Evolutionary conservation across 2,329 filamentous ascomycete species (phyloP), one percentile per base, ranked within the genome.

Genomic region (Clathrospora elynae): DNA sequence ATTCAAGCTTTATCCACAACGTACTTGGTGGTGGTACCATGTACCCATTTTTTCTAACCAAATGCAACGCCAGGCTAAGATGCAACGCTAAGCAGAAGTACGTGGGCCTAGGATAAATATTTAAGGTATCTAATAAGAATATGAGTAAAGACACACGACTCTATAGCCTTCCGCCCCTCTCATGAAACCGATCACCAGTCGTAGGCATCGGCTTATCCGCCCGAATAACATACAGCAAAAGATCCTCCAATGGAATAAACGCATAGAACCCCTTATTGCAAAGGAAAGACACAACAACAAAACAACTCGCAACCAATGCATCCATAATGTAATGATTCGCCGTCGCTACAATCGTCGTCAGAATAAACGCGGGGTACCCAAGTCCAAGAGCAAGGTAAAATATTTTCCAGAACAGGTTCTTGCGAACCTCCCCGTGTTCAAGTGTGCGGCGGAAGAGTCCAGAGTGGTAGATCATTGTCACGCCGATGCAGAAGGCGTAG

Each of bases 271-370:
- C 51, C 41, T 72, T 70, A 59, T 82, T 81, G 50, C 70, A 71
- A 4, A 71, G 32, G 51, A 78, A 80, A 2, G 74, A 73, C 9
- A 79, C 33, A 4, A 71, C 64, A 3, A 78, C 77, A 13, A 76
- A 77, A 43, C 73, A 66, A 1, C 73, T 74, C 9, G 78, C 78
- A 5, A 78, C 72, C 11, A 75, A 57, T 0, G 78, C 78, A 56
- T 81, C 79, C 43, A 81, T 69, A 68, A 75, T 80, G 63, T 81
- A 86, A 59, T 81, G 82, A 55, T 85, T 85, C 22, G 81, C 82
- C 0, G 81, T 84, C 11, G 81, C 77, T 18, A 85, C 76, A 46
- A 85, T 84, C 19, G 77, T 78, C 0, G 76, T 71, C 34, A 84
- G 59, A 36, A 83, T 79, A 57, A 78, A 75, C 4, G 65, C 53